A percentile compares a stretch with the other conserved stretches of the same genome.
These are phyloP conservation scores for Sporothrix euskadiensis DNA, from an alignment of 2,329 filamentous ascomycete genomes.

Conservation along the genomic window DNA sequence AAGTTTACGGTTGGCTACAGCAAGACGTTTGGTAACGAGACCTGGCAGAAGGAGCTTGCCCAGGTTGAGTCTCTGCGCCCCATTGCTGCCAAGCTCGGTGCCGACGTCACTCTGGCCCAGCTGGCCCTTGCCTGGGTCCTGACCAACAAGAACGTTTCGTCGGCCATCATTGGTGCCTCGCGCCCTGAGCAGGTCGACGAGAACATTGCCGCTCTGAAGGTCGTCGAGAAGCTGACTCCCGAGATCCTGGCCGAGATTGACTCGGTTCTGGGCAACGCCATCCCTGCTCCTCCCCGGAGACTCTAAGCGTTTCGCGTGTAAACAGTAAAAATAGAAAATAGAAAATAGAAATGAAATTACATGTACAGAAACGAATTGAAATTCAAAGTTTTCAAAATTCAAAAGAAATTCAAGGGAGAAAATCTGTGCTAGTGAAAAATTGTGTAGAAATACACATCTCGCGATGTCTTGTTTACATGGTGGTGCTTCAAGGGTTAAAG, in stretches of 20 bases:
- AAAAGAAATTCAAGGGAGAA: not conserved
- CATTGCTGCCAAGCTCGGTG: conserved; percentile 60
- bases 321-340: not conserved
- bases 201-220: conserved; percentile 50
- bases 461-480: not conserved
- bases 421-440: not conserved
- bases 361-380: not conserved
- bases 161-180: conserved; percentile 56
- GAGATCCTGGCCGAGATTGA: conserved; percentile 55
- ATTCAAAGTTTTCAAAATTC: not conserved
- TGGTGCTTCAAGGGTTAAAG: not conserved
- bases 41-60: conserved; percentile 36
- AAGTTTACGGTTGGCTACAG: conserved; percentile 51
- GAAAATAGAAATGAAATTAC: not conserved
- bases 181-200: conserved; percentile 54
- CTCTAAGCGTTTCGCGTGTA: not conserved
- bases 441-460: not conserved
- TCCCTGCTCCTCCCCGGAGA: conserved; percentile 24
- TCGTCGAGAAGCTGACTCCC: conserved; percentile 51
- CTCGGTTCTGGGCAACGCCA: conserved; percentile 38
- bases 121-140: conserved; percentile 56
- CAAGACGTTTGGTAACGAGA: conserved; percentile 55
- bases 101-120: conserved; percentile 53
- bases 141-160: conserved; percentile 56
- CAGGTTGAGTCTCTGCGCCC: conserved; percentile 31